Evolutionary conservation across 495 filamentous ascomycete species (phyloP).

Genomic region (Podospora comata): DNA sequence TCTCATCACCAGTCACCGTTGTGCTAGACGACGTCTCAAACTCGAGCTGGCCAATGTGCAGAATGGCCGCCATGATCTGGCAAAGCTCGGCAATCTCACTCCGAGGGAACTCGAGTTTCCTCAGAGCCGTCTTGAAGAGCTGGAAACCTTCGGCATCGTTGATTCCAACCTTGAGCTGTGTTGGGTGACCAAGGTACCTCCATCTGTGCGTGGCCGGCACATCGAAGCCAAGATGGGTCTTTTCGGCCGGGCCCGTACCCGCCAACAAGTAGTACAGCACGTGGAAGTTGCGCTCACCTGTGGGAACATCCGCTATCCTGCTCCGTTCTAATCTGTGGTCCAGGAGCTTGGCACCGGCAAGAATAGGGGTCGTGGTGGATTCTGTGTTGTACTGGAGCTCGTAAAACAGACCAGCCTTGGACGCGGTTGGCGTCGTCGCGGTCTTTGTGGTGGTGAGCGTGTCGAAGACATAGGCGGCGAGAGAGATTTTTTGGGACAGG

Average conservation of each 20-base stretch:
- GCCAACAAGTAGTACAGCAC: conserved; percentile 91
- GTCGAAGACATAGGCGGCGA: conserved; percentile 92
- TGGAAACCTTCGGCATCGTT: conserved; percentile 95
- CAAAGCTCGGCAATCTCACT: conserved; percentile 95
- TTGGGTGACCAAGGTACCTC: conserved; percentile 94
- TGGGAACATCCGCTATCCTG: conserved; percentile 84
- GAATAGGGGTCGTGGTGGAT: conserved; percentile 69
- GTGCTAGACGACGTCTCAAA: conserved; percentile 80
- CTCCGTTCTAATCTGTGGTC: conserved; percentile 90
- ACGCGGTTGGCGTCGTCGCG: conserved; percentile 87
- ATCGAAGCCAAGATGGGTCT: conserved; percentile 82
- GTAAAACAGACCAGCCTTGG: conserved; percentile 90
- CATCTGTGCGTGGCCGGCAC: conserved; percentile 69
- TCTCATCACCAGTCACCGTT: conserved; percentile 76
- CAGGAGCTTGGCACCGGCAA: conserved; percentile 91
- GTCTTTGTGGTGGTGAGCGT: conserved; percentile 97
- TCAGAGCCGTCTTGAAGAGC: conserved; percentile 91
- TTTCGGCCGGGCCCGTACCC: conserved; percentile 87
- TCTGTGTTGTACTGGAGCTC: conserved; percentile 94
- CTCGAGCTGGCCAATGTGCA: conserved; percentile 94
- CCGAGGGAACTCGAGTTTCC: conserved; percentile 90
- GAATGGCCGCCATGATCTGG: conserved; percentile 83
- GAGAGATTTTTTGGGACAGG: conserved; percentile 85
- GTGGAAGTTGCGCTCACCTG: conserved; percentile 95
- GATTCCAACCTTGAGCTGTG: conserved; percentile 92